Conservation (phyloP, 176 grass and related monocot genomes). For the Dendrocalamus sinicus region DNA sequence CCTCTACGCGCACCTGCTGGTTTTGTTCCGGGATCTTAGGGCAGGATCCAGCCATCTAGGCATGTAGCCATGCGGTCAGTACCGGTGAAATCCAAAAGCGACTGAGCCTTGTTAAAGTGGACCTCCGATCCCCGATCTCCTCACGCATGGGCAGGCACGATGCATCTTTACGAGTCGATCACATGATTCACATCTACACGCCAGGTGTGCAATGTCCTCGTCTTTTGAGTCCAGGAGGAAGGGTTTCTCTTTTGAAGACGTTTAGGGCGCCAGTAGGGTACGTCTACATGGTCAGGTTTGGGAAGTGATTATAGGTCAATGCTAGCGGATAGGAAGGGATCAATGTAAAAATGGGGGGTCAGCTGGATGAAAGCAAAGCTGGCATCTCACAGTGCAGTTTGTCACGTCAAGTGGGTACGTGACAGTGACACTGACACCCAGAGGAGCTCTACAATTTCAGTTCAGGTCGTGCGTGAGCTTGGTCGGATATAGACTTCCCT, state of each 20-base stretch:
- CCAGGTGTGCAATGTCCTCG: not conserved
- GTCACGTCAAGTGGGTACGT: slow-evolving; percentile 16
- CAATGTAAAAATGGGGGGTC: not conserved
- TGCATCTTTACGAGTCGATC: not conserved
- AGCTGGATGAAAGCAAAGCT: not conserved
- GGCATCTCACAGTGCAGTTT: slow-evolving; percentile 13
- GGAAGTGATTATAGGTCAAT: not conserved
- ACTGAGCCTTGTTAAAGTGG: slow-evolving; percentile 10
- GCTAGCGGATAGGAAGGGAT: not conserved
- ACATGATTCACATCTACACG: slow-evolving; percentile 16
- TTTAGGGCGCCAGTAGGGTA: not conserved
- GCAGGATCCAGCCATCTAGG: not conserved
- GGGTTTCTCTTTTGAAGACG: not conserved
- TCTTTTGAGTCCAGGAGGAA: not conserved
- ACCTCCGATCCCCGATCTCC: slow-evolving; percentile 1
- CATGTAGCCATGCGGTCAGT: not conserved
- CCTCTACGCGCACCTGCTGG: not conserved
- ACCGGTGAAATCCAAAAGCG: slow-evolving; percentile 14
- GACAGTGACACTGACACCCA: not conserved
- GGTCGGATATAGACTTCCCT: not conserved
- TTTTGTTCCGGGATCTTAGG: not conserved
- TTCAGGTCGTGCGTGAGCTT: not conserved
- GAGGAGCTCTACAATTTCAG: not conserved
- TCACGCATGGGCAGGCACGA: not conserved
- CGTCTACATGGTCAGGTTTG: not conserved